phyloP scores from a whole-genome alignment of 495 filamentous ascomycete genomes.

The Hypoxylon perforatum region DNA sequence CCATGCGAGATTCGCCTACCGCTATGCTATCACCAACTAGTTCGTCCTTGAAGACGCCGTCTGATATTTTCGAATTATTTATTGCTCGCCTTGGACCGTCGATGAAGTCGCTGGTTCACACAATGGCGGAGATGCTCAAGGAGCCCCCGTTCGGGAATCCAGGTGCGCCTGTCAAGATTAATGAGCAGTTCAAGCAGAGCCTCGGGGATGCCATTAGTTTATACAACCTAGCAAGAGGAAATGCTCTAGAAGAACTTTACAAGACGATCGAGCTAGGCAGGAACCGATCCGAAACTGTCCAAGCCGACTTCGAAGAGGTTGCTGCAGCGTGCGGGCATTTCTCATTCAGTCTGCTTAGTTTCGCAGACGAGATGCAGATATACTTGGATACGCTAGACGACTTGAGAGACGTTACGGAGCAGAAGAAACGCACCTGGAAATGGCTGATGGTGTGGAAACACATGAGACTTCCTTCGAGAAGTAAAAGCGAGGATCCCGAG shows the following conservation, averaged over 20 bases:
- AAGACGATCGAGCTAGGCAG: constrained; percentile 75
- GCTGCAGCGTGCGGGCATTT: constrained; percentile 96
- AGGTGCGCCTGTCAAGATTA: constrained; percentile 73
- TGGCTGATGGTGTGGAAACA: constrained; percentile 87
- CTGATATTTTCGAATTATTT: constrained; percentile 88
- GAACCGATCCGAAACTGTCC: constrained; percentile 72
- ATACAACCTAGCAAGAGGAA: constrained; percentile 76
- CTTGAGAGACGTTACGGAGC: constrained; percentile 73
- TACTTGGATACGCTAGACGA: constrained; percentile 88
- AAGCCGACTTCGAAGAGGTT: constrained; percentile 95
- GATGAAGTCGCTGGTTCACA: constrained; percentile 94
- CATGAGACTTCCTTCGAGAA: constrained; percentile 39
- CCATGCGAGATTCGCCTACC: constrained; percentile 11
- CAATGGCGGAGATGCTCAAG: constrained; percentile 85
- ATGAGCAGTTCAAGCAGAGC: constrained; percentile 81
- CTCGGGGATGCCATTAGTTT: constrained; percentile 81
- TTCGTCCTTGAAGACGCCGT: constrained; percentile 62
- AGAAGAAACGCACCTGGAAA: constrained; percentile 76
- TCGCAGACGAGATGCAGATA: constrained; percentile 86
- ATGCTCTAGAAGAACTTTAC: constrained; percentile 82
- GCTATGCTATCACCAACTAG: constrained; percentile 29
- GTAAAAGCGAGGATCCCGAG: constrained; percentile 62
- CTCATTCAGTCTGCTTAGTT: constrained; percentile 85
- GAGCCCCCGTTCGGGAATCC: constrained; percentile 84
- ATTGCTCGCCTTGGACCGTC: constrained; percentile 88